phyloP scores from a whole-genome alignment of 805 yeast genomes.

The Metschnikowia reukaufii region DNA sequence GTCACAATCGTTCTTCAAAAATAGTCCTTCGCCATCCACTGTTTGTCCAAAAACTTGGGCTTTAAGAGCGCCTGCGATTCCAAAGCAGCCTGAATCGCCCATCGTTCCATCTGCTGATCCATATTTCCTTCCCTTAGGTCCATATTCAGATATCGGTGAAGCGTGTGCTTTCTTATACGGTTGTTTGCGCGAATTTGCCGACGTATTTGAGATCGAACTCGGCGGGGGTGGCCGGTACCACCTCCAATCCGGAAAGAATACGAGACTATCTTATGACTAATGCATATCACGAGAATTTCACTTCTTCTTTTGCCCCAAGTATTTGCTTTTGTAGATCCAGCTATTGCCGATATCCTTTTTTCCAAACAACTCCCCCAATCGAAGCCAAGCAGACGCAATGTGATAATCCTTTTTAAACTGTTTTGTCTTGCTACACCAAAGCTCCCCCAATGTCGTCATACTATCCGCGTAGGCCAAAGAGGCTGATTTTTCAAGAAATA shows the following conservation, averaged over 20 bases:
- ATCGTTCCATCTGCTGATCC: constrained; percentile 26
- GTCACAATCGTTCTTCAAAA: constrained; percentile 27
- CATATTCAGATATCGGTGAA: constrained; percentile 35
- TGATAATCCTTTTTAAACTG: constrained; percentile 55
- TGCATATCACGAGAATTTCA: constrained; percentile 1
- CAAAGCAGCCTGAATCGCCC: constrained; percentile 6
- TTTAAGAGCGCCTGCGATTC: constrained; percentile 18
- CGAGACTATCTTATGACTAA: neutral
- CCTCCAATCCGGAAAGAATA: constrained; percentile 13
- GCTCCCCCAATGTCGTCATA: constrained; percentile 64
- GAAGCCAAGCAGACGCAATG: constrained; percentile 69
- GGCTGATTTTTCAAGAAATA: constrained; percentile 62
- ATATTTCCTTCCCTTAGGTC: constrained; percentile 40
- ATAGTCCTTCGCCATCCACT: constrained; percentile 27
- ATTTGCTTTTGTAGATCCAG: constrained; percentile 76
- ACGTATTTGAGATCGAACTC: constrained; percentile 18
- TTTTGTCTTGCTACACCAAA: constrained; percentile 62
- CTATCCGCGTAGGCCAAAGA: constrained; percentile 67
- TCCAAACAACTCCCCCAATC: constrained; percentile 64
- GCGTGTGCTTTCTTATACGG: constrained; percentile 30
- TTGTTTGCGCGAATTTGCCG: constrained; percentile 34
- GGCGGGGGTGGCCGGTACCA: constrained; percentile 16
- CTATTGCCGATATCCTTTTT: constrained; percentile 62
- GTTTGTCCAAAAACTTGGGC: constrained; percentile 35
- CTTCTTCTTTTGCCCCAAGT: constrained; percentile 27